Evolutionary conservation across 176 grass and related monocot genomes (phyloP).

Genomic region (Dendrocalamus sinicus): DNA sequence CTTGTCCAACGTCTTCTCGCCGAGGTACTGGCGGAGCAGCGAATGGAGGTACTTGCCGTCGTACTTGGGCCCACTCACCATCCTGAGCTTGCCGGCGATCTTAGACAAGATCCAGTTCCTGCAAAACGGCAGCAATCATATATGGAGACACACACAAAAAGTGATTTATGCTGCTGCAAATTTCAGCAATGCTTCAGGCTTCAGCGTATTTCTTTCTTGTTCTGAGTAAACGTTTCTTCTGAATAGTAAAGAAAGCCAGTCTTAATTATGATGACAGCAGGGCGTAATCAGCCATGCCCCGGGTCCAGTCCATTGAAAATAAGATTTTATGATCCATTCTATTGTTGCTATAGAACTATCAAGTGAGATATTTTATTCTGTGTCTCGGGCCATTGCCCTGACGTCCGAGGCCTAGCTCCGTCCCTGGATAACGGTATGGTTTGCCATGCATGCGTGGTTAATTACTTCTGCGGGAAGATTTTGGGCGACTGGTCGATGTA

Average conservation of each 20-base stretch:
- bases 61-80: constrained; percentile 55
- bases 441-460: not conserved
- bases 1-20: constrained; percentile 47
- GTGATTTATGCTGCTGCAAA: not conserved
- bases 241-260: not conserved
- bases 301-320: too few species aligned
- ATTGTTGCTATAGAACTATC: too few species aligned
- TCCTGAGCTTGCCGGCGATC: constrained; percentile 33
- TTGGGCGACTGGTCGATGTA: constrained; percentile 62
- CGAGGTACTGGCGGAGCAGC: constrained; percentile 45
- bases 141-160: too few species aligned
- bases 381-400: too few species aligned
- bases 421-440: not conserved
- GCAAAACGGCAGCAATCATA: not conserved
- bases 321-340: too few species aligned
- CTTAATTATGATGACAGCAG: not conserved
- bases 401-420: too few species aligned
- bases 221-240: not conserved
- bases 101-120: constrained; percentile 45
- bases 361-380: too few species aligned
- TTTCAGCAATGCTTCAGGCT: not conserved
- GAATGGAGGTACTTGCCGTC: constrained; percentile 69
- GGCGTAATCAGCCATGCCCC: too few species aligned
- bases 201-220: not conserved
- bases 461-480: constrained; percentile 72